Conservation (phyloP, 2,329 filamentous ascomycete genomes). For the Akanthomyces uredinophilus region DNA sequence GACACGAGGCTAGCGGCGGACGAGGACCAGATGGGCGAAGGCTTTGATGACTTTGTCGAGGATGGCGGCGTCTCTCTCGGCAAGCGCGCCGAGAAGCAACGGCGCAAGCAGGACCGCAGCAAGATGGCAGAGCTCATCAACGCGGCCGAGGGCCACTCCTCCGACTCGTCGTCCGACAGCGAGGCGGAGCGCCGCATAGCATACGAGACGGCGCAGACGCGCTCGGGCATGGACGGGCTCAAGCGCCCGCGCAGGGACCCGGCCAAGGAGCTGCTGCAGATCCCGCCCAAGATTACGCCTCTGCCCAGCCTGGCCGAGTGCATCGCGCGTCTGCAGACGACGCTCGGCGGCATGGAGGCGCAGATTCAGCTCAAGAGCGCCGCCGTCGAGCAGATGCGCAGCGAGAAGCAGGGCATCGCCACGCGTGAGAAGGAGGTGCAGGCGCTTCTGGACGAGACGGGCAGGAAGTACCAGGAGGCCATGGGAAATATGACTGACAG, state of each 20-base stretch:
- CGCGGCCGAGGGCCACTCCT: slow-evolving; percentile 64
- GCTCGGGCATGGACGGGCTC: slow-evolving; percentile 76
- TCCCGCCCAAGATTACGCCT: slow-evolving; percentile 70
- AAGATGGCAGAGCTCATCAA: slow-evolving; percentile 82
- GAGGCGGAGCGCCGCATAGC: slow-evolving; percentile 69
- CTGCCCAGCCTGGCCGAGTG: slow-evolving; percentile 68
- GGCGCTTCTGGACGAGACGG: slow-evolving; percentile 72
- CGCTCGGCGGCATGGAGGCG: slow-evolving; percentile 58
- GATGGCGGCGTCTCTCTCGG: slow-evolving; percentile 77
- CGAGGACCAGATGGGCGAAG: slow-evolving; percentile 89
- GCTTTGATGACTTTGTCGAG: slow-evolving; percentile 87
- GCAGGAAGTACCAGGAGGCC: slow-evolving; percentile 52
- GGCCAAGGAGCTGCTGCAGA: slow-evolving; percentile 42
- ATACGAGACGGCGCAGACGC: slow-evolving; percentile 82
- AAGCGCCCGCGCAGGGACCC: slow-evolving; percentile 38
- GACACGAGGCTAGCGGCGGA: slow-evolving; percentile 74
- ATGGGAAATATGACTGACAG: slow-evolving; percentile 27
- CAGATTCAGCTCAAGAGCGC: slow-evolving; percentile 56
- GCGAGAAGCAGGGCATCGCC: slow-evolving; percentile 63
- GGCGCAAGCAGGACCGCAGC: slow-evolving; percentile 57
- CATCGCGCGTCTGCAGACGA: slow-evolving; percentile 56
- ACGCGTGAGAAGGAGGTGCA: slow-evolving; percentile 76
- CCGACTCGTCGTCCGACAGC: slow-evolving; percentile 62
- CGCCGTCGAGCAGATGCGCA: slow-evolving; percentile 60
- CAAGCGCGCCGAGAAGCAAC: slow-evolving; percentile 71